Conservation (phyloP, 345 rosid genomes). For the Melaleuca alternifolia region DNA sequence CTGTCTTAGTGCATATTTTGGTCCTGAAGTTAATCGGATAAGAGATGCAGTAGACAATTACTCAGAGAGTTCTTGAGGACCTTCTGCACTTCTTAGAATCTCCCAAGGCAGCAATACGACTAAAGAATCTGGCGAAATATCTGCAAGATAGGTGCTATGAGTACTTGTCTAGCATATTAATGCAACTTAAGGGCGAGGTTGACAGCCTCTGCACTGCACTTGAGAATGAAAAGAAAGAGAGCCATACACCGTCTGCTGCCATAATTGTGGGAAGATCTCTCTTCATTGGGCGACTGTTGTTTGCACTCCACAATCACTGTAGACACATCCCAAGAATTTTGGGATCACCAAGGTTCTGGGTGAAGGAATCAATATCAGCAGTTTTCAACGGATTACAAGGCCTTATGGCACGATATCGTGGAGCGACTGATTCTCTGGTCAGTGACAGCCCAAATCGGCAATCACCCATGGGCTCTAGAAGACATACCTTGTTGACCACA, state of each 20-base stretch:
- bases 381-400: slow-evolving; percentile 61
- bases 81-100: slow-evolving; percentile 86
- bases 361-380: slow-evolving; percentile 29
- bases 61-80: slow-evolving; percentile 64
- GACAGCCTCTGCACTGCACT: no score
- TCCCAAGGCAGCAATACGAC: slow-evolving; percentile 74
- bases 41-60: slow-evolving; percentile 71
- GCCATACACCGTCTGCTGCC: no score
- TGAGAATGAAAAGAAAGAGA: no score
- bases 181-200: slow-evolving; percentile 56
- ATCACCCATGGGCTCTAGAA: slow-evolving; percentile 39
- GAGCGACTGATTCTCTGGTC: slow-evolving; percentile 21
- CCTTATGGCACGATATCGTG: slow-evolving; percentile 49
- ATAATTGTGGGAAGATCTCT: no score
- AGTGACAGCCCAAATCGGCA: slow-evolving; percentile 51
- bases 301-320: no score
- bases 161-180: slow-evolving; percentile 57
- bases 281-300: no score
- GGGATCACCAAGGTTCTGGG: no score
- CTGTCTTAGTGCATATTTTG: no score
- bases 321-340: no score
- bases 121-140: slow-evolving; percentile 69
- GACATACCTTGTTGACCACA: slow-evolving; percentile 62
- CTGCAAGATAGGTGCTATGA: slow-evolving; percentile 77
- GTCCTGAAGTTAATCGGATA: no score